Evolutionary conservation across 345 rosid species (phyloP).

Genomic region (Hirschfeldia incana): DNA sequence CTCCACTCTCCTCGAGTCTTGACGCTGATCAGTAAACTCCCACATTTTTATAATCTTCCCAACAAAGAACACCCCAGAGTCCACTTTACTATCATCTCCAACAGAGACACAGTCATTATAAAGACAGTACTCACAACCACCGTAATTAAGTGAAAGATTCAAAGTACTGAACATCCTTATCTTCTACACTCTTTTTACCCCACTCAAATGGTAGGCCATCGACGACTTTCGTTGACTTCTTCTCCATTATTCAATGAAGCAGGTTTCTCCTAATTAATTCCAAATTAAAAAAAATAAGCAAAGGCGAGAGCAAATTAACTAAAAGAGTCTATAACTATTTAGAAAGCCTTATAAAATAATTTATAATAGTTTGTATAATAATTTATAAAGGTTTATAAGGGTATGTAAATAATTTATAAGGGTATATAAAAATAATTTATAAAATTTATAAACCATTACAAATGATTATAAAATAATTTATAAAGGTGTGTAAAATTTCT

Average conservation of each 20-base stretch:
- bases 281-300: no score
- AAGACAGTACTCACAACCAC: constrained; percentile 56
- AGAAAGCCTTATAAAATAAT: no score
- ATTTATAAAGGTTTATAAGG: no score
- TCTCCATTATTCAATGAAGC: not conserved
- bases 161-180: constrained; percentile 57
- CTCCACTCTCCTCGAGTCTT: constrained; percentile 49
- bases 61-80: constrained; percentile 61
- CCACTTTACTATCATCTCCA: constrained; percentile 32
- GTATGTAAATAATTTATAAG: no score
- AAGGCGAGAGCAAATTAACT: no score
- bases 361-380: no score
- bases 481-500: no score
- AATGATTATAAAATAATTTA: no score
- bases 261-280: not conserved
- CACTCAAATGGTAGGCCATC: constrained; percentile 33
- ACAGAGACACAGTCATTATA: constrained; percentile 64
- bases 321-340: no score
- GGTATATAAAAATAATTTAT: no score
- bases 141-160: constrained; percentile 55
- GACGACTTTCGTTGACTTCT: not conserved
- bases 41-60: constrained; percentile 70
- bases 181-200: constrained; percentile 57
- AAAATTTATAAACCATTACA: no score
- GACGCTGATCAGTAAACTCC: constrained; percentile 50